A percentile compares a stretch with the other conserved stretches of the same genome.
These are phyloP conservation scores for Acanthamoeba castellanii DNA, from an alignment of 208 protist genomes.

Conservation along the genomic window DNA sequence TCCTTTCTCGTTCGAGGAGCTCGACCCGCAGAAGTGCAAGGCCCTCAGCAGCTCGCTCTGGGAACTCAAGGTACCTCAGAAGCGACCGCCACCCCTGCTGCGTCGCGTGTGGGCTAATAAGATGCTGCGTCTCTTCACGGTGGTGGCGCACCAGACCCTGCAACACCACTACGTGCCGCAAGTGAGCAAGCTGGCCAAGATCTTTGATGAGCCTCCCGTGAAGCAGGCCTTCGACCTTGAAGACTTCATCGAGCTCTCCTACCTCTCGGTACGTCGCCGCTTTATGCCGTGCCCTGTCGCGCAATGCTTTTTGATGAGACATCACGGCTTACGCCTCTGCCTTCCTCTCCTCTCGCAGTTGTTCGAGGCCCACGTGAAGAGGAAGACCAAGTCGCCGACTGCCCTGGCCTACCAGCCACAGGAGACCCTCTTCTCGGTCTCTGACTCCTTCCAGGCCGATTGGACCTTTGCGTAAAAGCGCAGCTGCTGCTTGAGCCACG, in stretches of 20 bases:
- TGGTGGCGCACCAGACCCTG: slow-evolving; percentile 16
- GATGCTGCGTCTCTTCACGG: background rate
- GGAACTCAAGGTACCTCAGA: slow-evolving; percentile 61
- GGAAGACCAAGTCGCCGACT: slow-evolving; percentile 53
- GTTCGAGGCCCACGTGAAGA: slow-evolving; percentile 71
- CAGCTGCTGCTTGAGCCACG: no score
- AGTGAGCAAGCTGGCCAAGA: slow-evolving; percentile 57
- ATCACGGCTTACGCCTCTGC: background rate
- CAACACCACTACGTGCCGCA: slow-evolving; percentile 63
- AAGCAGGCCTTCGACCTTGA: slow-evolving; percentile 71
- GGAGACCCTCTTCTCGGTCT: slow-evolving; percentile 21
- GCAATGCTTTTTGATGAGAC: background rate
- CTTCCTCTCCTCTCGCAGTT: background rate
- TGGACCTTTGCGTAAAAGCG: slow-evolving; percentile 8
- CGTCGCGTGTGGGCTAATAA: background rate
- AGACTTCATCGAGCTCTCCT: slow-evolving; percentile 66
- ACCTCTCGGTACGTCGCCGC: slow-evolving; percentile 41
- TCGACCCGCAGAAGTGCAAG: slow-evolving; percentile 72
- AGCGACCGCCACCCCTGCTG: background rate
- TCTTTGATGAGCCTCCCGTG: slow-evolving; percentile 46
- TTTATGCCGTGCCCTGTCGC: background rate
- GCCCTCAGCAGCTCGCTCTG: slow-evolving; percentile 67
- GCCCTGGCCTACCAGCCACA: slow-evolving; percentile 68
- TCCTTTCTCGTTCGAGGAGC: slow-evolving; percentile 66
- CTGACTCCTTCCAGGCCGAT: slow-evolving; percentile 32